Evolutionary conservation across 2,329 filamentous ascomycete genomes (phyloP).

Genomic region (Cercospora nicotianae): DNA sequence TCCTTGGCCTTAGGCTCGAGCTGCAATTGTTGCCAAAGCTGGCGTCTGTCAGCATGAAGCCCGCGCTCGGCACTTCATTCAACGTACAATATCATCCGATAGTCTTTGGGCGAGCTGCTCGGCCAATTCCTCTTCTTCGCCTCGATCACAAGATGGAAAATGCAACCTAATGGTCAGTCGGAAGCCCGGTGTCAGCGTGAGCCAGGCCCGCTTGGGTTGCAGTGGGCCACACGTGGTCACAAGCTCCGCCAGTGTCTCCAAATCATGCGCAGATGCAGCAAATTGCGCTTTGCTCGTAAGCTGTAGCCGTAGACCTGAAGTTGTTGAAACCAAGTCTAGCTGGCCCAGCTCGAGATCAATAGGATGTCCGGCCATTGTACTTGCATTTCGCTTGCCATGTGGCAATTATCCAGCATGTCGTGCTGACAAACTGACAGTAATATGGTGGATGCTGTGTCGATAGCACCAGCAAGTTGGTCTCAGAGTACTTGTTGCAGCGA

Average conservation of each 20-base stretch:
- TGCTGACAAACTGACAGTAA: background rate
- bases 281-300: conserved; percentile 27
- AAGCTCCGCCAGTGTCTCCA: background rate
- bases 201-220: background rate
- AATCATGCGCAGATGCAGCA: conserved; percentile 25
- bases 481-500: background rate
- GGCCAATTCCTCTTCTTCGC: background rate
- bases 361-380: conserved; percentile 11
- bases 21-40: conserved; percentile 29
- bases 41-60: background rate
- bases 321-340: conserved; percentile 13
- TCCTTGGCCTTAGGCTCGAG: conserved; percentile 17
- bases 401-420: background rate
- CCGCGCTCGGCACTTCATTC: background rate
- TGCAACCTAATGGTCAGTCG: background rate
- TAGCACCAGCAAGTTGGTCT: background rate
- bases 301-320: conserved; percentile 24
- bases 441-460: background rate
- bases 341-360: conserved; percentile 16
- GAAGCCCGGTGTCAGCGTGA: background rate
- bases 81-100: conserved; percentile 13
- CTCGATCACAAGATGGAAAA: background rate
- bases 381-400: conserved; percentile 1
- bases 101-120: conserved; percentile 17
- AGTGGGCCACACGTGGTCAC: background rate